A percentile compares a stretch with the other conserved stretches of the same genome.
Conservation (phyloP, 495 filamentous ascomycete species). For the Trichoderma parareesei region DNA sequence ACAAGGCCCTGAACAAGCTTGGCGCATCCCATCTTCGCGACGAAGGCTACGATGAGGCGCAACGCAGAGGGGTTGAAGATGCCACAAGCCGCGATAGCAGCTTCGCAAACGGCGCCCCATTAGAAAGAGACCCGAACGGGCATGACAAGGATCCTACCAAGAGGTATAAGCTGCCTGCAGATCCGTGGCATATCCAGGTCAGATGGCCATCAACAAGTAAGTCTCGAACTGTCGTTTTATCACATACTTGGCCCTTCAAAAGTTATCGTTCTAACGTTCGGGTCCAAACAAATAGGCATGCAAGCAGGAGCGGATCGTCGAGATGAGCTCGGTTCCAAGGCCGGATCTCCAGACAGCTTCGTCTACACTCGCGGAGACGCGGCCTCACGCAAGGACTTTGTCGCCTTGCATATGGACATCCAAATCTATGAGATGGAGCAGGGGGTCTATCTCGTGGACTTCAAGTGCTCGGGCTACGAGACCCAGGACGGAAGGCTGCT, state of each 20-base stretch:
- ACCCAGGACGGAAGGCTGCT: constrained; percentile 49
- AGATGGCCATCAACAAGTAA: constrained; percentile 74
- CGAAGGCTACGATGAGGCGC: constrained; percentile 42
- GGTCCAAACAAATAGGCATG: constrained; percentile 29
- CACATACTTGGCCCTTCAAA: constrained; percentile 23
- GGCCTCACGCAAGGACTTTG: constrained; percentile 37
- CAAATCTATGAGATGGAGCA: constrained; percentile 94
- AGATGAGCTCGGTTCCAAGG: neutral
- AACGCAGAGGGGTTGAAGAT: constrained; percentile 21
- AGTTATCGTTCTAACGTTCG: neutral
- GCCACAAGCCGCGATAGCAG: constrained; percentile 12
- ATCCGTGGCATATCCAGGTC: constrained; percentile 92
- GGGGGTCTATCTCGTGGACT: constrained; percentile 92
- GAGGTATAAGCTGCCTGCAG: constrained; percentile 70
- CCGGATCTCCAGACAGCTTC: constrained; percentile 7
- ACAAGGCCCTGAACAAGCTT: constrained; percentile 78
- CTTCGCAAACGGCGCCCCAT: constrained; percentile 7
- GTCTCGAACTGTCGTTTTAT: constrained; percentile 20
- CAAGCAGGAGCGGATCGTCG: constrained; percentile 14
- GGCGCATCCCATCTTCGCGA: constrained; percentile 74
- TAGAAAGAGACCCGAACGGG: neutral
- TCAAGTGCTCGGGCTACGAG: constrained; percentile 98
- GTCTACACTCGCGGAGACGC: neutral
- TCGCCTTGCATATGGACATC: constrained; percentile 86
- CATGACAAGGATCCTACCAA: constrained; percentile 26